phyloP scores from a whole-genome alignment of 148 eudicot species.

The Amaranthus cruentus region DNA sequence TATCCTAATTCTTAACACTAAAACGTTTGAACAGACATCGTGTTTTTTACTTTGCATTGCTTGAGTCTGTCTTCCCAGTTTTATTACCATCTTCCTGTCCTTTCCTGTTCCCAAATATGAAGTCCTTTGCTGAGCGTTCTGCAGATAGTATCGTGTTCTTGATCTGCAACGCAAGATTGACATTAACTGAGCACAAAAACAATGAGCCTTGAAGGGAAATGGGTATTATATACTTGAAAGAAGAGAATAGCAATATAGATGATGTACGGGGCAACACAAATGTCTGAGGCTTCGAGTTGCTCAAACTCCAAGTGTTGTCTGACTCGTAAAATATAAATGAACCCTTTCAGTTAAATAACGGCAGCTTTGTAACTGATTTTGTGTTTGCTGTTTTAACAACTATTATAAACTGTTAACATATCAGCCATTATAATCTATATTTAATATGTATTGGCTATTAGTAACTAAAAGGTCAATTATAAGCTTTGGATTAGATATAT shows the following conservation, averaged over 20 bases:
- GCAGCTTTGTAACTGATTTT: too few species aligned
- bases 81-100: constrained; percentile 21
- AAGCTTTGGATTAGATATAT: too few species aligned
- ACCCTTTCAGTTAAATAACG: too few species aligned
- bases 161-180: constrained; percentile 38
- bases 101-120: constrained; percentile 51
- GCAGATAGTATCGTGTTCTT: constrained; percentile 56
- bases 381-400: too few species aligned
- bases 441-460: too few species aligned
- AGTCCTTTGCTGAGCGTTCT: constrained; percentile 56
- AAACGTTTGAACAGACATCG: constrained; percentile 17
- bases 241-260: background rate
- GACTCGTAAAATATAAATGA: too few species aligned
- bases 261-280: background rate
- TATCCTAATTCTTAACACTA: background rate
- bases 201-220: background rate
- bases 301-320: too few species aligned
- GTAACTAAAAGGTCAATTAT: too few species aligned
- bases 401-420: too few species aligned
- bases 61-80: constrained; percentile 26
- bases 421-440: too few species aligned
- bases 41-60: constrained; percentile 29
- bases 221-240: background rate
- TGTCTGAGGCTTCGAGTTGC: background rate
- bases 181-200: background rate